A percentile compares a stretch with the other conserved stretches of the same genome.
These are phyloP conservation scores for Vitis riparia DNA, from an alignment of 164 flowering plant species.

Conservation along the genomic window DNA sequence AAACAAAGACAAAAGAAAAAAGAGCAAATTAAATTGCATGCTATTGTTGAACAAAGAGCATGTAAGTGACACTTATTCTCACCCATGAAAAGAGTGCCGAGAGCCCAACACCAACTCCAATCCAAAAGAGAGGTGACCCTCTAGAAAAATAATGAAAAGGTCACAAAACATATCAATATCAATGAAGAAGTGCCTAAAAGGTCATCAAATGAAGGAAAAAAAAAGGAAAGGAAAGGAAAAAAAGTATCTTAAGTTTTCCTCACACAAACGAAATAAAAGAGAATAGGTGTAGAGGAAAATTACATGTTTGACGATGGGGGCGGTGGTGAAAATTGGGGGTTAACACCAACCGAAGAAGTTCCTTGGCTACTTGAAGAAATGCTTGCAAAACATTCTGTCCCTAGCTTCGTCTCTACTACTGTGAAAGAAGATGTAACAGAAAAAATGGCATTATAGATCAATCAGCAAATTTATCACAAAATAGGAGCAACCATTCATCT, in stretches of 20 bases:
- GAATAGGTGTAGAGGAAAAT: background rate
- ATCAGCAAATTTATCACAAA: too few relatives aligned
- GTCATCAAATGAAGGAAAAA: background rate
- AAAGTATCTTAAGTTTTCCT: background rate
- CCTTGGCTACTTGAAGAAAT: conserved; percentile 48
- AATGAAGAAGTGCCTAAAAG: background rate
- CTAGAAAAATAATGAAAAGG: conserved; percentile 35
- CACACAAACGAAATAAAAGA: background rate
- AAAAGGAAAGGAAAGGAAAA: background rate
- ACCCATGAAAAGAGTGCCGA: conserved; percentile 93
- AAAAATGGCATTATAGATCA: too few relatives aligned
- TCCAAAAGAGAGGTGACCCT: conserved; percentile 94
- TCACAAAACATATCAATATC: background rate
- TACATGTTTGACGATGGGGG: conserved; percentile 53
- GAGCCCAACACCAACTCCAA: conserved; percentile 91
- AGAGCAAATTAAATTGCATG: background rate
- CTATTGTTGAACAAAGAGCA: background rate
- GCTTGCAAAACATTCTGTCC: conserved; percentile 52
- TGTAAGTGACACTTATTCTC: conserved; percentile 18
- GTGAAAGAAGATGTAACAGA: background rate
- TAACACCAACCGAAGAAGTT: conserved; percentile 73
- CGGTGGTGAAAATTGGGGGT: conserved; percentile 53
- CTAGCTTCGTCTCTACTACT: conserved; percentile 20
- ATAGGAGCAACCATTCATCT: too few relatives aligned
- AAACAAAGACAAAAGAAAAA: conserved; percentile 1